Conservation (phyloP, 352 stramenopile genomes). For the Phytophthora lateralis region DNA sequence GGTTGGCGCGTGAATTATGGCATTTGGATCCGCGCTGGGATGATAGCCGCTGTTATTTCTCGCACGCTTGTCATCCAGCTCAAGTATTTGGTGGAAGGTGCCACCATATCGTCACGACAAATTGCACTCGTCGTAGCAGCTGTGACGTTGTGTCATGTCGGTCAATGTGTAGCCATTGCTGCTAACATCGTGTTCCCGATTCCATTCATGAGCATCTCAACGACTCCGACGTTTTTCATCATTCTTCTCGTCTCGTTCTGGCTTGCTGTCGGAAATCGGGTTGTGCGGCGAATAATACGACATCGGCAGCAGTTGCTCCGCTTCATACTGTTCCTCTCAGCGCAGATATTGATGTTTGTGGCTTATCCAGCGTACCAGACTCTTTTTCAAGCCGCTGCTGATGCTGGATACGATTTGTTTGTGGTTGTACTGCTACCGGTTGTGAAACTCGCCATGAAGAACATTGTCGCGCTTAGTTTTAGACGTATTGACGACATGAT, state of each 20-base stretch:
- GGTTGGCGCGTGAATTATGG: constrained; percentile 27
- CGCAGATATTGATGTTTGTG: constrained; percentile 12
- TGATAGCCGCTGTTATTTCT: background rate
- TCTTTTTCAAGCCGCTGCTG: constrained; percentile 10
- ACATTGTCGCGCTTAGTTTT: background rate
- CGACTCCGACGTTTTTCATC: background rate
- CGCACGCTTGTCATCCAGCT: constrained; percentile 3
- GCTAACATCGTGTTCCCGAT: constrained; percentile 18
- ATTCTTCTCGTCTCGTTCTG: constrained; percentile 3
- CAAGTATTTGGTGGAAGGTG: constrained; percentile 11
- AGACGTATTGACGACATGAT: background rate
- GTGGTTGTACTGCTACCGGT: constrained; percentile 11
- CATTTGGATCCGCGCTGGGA: constrained; percentile 18
- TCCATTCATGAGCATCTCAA: constrained; percentile 20
- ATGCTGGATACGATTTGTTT: constrained; percentile 7
- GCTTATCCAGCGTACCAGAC: constrained; percentile 28
- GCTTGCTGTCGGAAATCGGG: background rate
- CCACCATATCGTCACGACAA: constrained; percentile 4
- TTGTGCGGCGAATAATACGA: constrained; percentile 2
- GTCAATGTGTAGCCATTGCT: background rate
- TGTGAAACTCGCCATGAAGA: constrained; percentile 3
- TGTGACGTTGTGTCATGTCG: background rate
- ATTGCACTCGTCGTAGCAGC: background rate
- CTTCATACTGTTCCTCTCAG: constrained; percentile 5
- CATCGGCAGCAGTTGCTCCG: constrained; percentile 9